These are phyloP conservation scores for Sclerotinia sclerotiorum DNA, from an alignment of 2,329 filamentous ascomycete genomes.

Conservation along the genomic window DNA sequence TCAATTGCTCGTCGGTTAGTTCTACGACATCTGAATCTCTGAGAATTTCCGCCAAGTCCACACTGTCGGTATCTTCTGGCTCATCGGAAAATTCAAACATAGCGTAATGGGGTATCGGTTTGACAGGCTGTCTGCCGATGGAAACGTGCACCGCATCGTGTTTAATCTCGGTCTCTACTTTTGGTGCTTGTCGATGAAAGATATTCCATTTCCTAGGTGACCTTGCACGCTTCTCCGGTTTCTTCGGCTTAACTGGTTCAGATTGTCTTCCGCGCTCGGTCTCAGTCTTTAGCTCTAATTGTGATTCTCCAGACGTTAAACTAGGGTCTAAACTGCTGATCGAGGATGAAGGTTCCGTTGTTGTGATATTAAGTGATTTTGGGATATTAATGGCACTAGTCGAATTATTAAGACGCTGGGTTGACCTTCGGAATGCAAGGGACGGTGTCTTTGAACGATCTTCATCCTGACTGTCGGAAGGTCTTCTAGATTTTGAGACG, in stretches of 20 bases:
- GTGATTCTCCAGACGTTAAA: constrained; percentile 58
- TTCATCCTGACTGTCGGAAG: constrained; percentile 58
- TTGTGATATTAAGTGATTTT: constrained; percentile 51
- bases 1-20: constrained; percentile 38
- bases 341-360: constrained; percentile 47
- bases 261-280: constrained; percentile 38
- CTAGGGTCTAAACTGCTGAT: constrained; percentile 58
- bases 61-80: constrained; percentile 33
- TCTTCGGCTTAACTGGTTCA: constrained; percentile 47
- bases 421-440: constrained; percentile 55
- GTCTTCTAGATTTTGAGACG: constrained; percentile 31
- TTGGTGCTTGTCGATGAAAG: constrained; percentile 57
- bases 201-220: constrained; percentile 62
- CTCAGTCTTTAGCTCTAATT: constrained; percentile 43
- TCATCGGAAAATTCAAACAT: constrained; percentile 60
- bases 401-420: constrained; percentile 52
- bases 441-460: constrained; percentile 53
- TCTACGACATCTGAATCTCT: constrained; percentile 46
- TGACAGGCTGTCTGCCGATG: constrained; percentile 45
- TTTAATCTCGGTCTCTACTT: constrained; percentile 36
- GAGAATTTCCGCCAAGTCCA: constrained; percentile 50
- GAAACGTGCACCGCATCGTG: constrained; percentile 49
- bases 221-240: constrained; percentile 55
- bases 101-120: constrained; percentile 59
- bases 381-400: constrained; percentile 51